A percentile compares a stretch with the other conserved stretches of the same genome.
Evolutionary conservation across 2,329 filamentous ascomycete genomes (phyloP).

Genomic region (Arthrobotrys iridis): DNA sequence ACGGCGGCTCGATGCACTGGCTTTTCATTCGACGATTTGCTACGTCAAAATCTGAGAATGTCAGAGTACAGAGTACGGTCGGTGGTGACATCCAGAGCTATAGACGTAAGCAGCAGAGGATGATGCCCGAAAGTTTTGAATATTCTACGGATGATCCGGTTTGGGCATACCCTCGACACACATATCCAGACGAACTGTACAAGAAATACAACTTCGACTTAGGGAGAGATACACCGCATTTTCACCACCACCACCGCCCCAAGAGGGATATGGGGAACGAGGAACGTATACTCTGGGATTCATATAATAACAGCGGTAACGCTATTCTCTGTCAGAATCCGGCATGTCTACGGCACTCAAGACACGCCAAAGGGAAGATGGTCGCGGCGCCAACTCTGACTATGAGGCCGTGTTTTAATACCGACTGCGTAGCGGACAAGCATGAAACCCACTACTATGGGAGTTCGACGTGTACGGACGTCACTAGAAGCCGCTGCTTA

Average conservation of each 20-base stretch:
- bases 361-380: not conserved
- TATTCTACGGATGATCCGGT: not conserved
- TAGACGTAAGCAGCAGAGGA: not conserved
- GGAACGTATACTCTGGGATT: constrained; percentile 24
- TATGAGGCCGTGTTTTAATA: constrained; percentile 21
- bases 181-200: not conserved
- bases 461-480: constrained; percentile 13
- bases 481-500: not conserved
- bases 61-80: constrained; percentile 6
- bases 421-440: not conserved
- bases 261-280: not conserved
- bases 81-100: not conserved
- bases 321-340: constrained; percentile 42
- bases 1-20: constrained; percentile 33
- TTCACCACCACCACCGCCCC: constrained; percentile 45
- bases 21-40: constrained; percentile 38
- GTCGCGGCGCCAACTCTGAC: not conserved
- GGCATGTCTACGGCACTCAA: constrained; percentile 11
- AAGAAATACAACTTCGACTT: constrained; percentile 22
- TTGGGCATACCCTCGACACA: not conserved
- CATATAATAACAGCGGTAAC: not conserved
- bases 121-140: not conserved
- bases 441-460: constrained; percentile 12
- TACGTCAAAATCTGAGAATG: not conserved
- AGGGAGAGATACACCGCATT: constrained; percentile 31